Evolutionary conservation across 1,139 yeast genomes (phyloP).

Genomic region (Suhomyces taliae): DNA sequence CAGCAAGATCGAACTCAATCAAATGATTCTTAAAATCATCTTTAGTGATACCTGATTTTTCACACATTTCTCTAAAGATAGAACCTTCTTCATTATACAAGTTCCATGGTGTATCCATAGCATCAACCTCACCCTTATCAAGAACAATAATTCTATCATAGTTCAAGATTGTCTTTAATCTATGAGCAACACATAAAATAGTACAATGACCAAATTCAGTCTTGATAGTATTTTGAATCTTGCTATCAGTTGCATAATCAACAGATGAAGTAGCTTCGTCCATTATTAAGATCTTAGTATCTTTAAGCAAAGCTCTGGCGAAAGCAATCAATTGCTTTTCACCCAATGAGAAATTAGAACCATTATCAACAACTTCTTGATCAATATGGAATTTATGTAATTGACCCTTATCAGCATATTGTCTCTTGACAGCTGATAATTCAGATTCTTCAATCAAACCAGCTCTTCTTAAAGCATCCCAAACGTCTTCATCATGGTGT

Average conservation of each 20-base stretch:
- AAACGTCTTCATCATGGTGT: conserved; percentile 50
- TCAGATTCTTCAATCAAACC: conserved; percentile 54
- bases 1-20: neutral
- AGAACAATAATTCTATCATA: conserved; percentile 65
- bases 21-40: conserved; percentile 4
- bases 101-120: conserved; percentile 53
- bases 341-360: conserved; percentile 72
- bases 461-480: conserved; percentile 55
- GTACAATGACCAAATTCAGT: conserved; percentile 63
- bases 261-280: conserved; percentile 84
- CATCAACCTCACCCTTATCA: conserved; percentile 59
- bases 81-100: conserved; percentile 44
- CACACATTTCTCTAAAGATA: conserved; percentile 36
- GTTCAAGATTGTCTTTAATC: conserved; percentile 61
- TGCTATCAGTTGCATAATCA: conserved; percentile 70
- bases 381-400: conserved; percentile 44
- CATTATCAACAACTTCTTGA: conserved; percentile 65
- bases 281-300: conserved; percentile 59
- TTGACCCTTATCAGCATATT: conserved; percentile 8
- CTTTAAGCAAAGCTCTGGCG: conserved; percentile 72
- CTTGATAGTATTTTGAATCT: conserved; percentile 62
- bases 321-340: conserved; percentile 72
- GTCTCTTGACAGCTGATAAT: conserved; percentile 25
- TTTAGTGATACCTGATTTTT: conserved; percentile 26
- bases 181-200: conserved; percentile 73